Evolutionary conservation across 2,329 filamentous ascomycete species (phyloP), one percentile per base, ranked within the genome.

Genomic region (Zasmidium citrigriseum): DNA sequence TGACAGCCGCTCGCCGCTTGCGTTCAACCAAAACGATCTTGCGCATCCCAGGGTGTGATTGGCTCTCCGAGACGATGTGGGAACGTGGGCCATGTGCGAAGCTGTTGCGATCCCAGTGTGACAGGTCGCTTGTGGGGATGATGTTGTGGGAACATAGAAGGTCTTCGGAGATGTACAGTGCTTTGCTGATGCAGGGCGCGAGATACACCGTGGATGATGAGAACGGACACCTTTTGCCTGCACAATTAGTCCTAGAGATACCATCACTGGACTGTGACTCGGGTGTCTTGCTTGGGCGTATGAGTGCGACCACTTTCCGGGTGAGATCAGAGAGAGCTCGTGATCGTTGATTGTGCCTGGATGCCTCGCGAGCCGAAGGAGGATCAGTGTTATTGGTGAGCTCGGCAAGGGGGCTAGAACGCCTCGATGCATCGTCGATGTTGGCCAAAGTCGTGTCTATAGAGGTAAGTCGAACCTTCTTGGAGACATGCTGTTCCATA

Each of bases 11-110:
- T 11, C 24, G 29, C 4, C 72, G 62, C 14, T 61, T 64, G 21
- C 57, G 55, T 51, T 75, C 71, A 4, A 75, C 70, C 12, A 75
- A 57, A 0, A 73, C 65, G 20, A 73, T 56, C 49, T 73, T 75
- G 11, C 65, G 55, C 59, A 70, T 56, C 4, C 66, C 71, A 4
- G 55, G 55, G 50, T 71, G 67, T 1, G 71, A 62, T 52, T 74
- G 72, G 44, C 67, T 70, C 48, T 75, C 72, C 3, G 67, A 66
- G 18, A 72, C 67, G 1, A 61, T 68, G 2, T 61, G 58, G 1
- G 62, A 60, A 5, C 57, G 45, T 5, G 52, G 52, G 2, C 59
- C 38, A 45, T 69, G 60, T 9, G 62, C 55, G 60, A 67, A 68
- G 24, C 63, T 66, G 34, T 71, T 64, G 22, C 71, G 68, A 20